Evolutionary conservation across 208 protist genomes (phyloP), one percentile per base, ranked within the genome.

Genomic region (Blechomonas ayalai): DNA sequence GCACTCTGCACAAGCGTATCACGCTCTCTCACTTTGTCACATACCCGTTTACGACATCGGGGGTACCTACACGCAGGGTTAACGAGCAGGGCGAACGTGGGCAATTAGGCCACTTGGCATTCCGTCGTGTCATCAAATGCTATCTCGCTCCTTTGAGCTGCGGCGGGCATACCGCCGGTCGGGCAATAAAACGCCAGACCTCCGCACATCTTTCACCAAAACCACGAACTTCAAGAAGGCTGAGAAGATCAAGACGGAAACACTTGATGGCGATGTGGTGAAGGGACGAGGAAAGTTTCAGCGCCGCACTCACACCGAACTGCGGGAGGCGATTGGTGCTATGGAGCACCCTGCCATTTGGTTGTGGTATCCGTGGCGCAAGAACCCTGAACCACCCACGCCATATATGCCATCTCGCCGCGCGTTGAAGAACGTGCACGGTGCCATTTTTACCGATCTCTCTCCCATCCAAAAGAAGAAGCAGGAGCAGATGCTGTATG

Each of bases 321-420:
- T 95, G 15, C 91, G 92, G 54, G 62, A 84, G 33, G 71, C 69
- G 9, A 91, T 95, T 49, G 74, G 54, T 7, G 55, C 51, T 22
- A 95, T 95, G 82, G 82, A 95, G 67, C 82, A 95, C 51, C 87
- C 87, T 1, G 76, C 82, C 12, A 90, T 95, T 40, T 95, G 87
- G 83, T 73, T 91, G 37, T 95, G 87, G 83, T 95, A 95, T 63
- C 87, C 87, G 35, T 95, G 87, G 83, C 79, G 87, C 48, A 90
- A 84, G 59, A 91, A 95, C 58, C 87, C 87, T 0, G 82, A 95
- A 70, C 87, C 82, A 28, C 87, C 87, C 6, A 90, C 74, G 44
- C 87, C 87, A 35, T 74, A 72, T 53, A 89, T 95, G 79, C 87
- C 87, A 4, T 77, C 67, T n/a, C 70, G 77, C 3, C 79, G 82